These are phyloP conservation scores for Saturnispora gosingensis DNA, from an alignment of 805 yeast species.

Conservation along the genomic window DNA sequence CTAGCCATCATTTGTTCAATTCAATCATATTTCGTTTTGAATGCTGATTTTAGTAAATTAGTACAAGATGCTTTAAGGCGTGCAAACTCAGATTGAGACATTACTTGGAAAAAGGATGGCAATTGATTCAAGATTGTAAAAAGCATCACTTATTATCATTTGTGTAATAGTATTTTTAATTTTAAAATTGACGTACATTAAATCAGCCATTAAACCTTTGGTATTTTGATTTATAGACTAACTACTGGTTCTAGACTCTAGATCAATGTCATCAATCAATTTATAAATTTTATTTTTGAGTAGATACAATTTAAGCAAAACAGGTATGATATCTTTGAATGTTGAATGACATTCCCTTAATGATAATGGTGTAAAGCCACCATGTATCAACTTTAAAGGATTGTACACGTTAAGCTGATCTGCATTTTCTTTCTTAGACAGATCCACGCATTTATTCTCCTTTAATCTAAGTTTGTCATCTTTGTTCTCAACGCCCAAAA, in stretches of 20 bases:
- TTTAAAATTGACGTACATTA: neutral
- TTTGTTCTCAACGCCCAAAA: constrained; percentile 11
- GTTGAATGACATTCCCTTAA: constrained; percentile 16
- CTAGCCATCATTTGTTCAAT: constrained; percentile 35
- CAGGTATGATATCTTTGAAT: constrained; percentile 7
- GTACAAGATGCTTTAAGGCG: constrained; percentile 36
- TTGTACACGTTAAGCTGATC: constrained; percentile 2
- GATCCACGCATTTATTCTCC: constrained; percentile 4
- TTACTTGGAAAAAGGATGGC: neutral
- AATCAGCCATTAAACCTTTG: neutral
- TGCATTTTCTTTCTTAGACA: constrained; percentile 11
- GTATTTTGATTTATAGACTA: neutral
- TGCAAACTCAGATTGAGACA: constrained; percentile 19
- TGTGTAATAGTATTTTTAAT: neutral
- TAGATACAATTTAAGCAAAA: constrained; percentile 12
- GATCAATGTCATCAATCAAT: neutral
- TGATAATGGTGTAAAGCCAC: constrained; percentile 21
- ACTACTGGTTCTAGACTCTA: neutral
- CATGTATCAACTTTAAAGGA: constrained; percentile 21
- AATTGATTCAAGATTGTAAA: constrained; percentile 1
- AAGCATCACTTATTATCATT: neutral
- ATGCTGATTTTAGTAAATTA: constrained; percentile 42
- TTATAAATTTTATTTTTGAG: constrained; percentile 7
- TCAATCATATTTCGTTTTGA: constrained; percentile 39
- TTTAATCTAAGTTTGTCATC: neutral